Base-by-base conservation (phyloP, 2,329 filamentous ascomycete genomes). In the Penicillium expansum region DNA sequence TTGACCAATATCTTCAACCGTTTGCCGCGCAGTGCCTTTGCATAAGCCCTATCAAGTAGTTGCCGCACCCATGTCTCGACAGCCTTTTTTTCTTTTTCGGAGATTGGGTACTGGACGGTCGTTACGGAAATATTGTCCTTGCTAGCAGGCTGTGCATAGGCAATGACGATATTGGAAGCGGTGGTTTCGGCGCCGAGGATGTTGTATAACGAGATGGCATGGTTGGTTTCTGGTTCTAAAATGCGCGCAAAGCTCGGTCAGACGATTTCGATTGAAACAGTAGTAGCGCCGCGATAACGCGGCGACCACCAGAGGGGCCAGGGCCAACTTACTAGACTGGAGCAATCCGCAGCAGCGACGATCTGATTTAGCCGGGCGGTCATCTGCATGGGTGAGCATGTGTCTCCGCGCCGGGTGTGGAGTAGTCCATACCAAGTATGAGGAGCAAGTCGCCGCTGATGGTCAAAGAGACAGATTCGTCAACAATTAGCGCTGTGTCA, bases 1-100 rank as follows among this genome's bases (percentile, higher is more conserved):
- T 99, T 99, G 60, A 99, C 82, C 42, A 97, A 79, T 13, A 97
- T 86, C 72, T 94, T 96, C 61, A 94, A 86, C 45, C 91, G 86
- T 74, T 92, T 94, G 56, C 81, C 82, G 52, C 82, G 82, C 67
- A 88, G 85, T 1, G 89, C 83, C 8, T 79, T 77, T 54, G 79
- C 87, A 68, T 96, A 97, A 24, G 92, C 86, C 45, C 82, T 81
- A 35, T 85, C 77, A 20, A 96, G 71, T 33, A 97, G 80, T 51
- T 77, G 79, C 29, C 81, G 78, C 37, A 86, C 77, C 86, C 91
- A 97, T 55, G 71, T 65, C 47, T 82, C 78, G 9, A 81, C 76
- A n/a, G 81, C 74, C 43, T 77, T 65, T 57, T 76, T 75, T 41
- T 80, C 71, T 50, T 80, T 76, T 60, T 83, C 80, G 52, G 82